phyloP scores from a whole-genome alignment of 768 basidiomycete genomes.

The Pulveroboletus sp. region DNA sequence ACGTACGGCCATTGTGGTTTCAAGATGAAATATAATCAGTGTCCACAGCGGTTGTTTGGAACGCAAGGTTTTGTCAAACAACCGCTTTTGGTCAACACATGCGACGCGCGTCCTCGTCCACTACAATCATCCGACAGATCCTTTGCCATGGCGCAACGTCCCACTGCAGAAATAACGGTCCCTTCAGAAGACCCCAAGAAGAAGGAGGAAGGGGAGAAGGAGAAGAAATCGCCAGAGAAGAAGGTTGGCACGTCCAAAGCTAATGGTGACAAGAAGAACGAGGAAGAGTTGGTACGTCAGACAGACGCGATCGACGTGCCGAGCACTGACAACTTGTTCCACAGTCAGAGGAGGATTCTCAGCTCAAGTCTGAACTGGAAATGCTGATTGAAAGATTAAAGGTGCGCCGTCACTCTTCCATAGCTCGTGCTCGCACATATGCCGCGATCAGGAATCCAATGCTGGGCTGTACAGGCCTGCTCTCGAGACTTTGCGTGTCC shows the following conservation, averaged over 20 bases:
- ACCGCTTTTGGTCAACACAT: constrained; percentile 22
- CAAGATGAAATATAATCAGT: neutral
- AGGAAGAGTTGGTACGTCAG: constrained; percentile 72
- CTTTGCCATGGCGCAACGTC: constrained; percentile 53
- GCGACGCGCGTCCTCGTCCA: constrained; percentile 31
- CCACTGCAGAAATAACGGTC: constrained; percentile 60
- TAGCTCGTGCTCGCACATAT: constrained; percentile 12
- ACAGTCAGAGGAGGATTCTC: constrained; percentile 93
- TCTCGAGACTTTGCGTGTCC: constrained; percentile 87
- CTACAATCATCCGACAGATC: constrained; percentile 1
- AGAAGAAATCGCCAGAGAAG: constrained; percentile 43
- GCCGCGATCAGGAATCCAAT: constrained; percentile 72
- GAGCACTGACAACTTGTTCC: constrained; percentile 5
- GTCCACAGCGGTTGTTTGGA: constrained; percentile 27
- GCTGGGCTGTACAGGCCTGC: constrained; percentile 83
- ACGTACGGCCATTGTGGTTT: constrained; percentile 20
- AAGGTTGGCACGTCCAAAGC: constrained; percentile 55
- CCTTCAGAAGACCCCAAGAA: constrained; percentile 74
- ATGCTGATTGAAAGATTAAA: constrained; percentile 94
- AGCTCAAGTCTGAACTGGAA: constrained; percentile 91
- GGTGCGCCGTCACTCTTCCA: constrained; percentile 42
- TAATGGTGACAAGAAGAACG: constrained; percentile 52
- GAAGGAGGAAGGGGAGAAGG: constrained; percentile 51
- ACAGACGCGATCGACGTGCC: constrained; percentile 10
- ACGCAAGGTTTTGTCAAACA: constrained; percentile 32